Base-by-base conservation (phyloP, 2,329 filamentous ascomycete species). In the Aspergillus sojae region DNA sequence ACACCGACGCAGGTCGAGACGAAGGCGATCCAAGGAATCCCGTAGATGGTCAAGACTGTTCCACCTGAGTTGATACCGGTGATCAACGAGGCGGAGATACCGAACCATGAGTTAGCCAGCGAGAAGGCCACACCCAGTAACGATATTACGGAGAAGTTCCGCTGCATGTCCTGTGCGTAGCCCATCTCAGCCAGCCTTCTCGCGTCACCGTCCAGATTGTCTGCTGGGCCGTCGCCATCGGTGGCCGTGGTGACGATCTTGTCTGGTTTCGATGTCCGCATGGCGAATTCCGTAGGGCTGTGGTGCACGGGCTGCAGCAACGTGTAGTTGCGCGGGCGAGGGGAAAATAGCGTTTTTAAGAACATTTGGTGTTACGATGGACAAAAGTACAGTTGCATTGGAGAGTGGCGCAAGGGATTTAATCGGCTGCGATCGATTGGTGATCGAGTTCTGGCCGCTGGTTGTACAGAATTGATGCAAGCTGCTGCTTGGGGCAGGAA, bases 41-140 rank as follows among this genome's bases (percentile, higher is more conserved):
- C 82, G 67, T 84, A 84, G 61, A 84, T 79, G 63, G 82, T 79
- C 62, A 84, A 71, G 0, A 82, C 68, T 1, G 82, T 80, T 1
- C 82, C 82, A 10, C 82, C 82, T 5, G 80, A 82, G 41, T 80
- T 83, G 73, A 84, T 83, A 19, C 81, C 82, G 1, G 82, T 83
- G 61, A 83, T 75, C 62, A 84, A 64, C 4, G 79, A 81, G 10
- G 81, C 80, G 3, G 80, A 82, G 61, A 84, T 82, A 41, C 80
- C 82, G 62, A 82, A 83, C 82, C 82, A 84, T 0, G 81, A 82
- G 66, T 84, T 84, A 19, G 82, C 82, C 57, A 85, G 75, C 9
- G 79, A 82, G 69, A 84, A 84, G 19, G 82, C 81, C 5, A 83
- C 79, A 7, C 81, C 82, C 1, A 84, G 74, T 36, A 84, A 75